These are phyloP conservation scores for Triadica sebifera DNA, from an alignment of 345 rosid genomes.

Conservation along the genomic window DNA sequence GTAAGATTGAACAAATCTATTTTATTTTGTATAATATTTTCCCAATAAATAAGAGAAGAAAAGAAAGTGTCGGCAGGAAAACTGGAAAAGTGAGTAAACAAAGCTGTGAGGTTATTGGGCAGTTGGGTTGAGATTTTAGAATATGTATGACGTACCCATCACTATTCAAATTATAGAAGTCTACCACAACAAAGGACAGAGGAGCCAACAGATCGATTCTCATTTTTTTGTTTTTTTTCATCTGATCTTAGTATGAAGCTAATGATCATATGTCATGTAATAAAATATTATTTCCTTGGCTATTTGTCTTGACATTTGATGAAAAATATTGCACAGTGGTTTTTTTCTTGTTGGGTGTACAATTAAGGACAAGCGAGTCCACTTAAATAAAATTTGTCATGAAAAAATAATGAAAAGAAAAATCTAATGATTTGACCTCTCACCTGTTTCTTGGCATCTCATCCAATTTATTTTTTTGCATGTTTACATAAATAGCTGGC, in stretches of 20 bases:
- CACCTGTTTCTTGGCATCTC: constrained; percentile 1
- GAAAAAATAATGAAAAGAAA: neutral
- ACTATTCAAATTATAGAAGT: neutral
- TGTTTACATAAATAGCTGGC: neutral
- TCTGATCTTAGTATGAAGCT: no score
- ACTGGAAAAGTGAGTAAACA: no score
- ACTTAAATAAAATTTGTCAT: constrained; percentile 11
- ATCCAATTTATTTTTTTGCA: no score
- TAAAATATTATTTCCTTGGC: no score
- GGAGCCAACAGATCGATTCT: constrained; percentile 27
- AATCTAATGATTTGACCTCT: constrained; percentile 20
- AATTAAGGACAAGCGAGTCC: constrained; percentile 16
- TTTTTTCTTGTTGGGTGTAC: neutral
- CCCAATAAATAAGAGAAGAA: neutral
- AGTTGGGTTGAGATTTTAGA: neutral
- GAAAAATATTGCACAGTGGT: no score
- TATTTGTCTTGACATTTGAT: no score
- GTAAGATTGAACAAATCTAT: no score
- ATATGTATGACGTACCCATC: neutral
- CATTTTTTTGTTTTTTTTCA: neutral
- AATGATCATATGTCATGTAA: no score
- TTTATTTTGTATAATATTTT: neutral
- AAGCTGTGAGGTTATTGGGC: no score
- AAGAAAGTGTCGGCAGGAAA: constrained; percentile 30
- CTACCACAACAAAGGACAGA: neutral